phyloP scores from a whole-genome alignment of 495 filamentous ascomycete species.

The Gamarada debralockiae region DNA sequence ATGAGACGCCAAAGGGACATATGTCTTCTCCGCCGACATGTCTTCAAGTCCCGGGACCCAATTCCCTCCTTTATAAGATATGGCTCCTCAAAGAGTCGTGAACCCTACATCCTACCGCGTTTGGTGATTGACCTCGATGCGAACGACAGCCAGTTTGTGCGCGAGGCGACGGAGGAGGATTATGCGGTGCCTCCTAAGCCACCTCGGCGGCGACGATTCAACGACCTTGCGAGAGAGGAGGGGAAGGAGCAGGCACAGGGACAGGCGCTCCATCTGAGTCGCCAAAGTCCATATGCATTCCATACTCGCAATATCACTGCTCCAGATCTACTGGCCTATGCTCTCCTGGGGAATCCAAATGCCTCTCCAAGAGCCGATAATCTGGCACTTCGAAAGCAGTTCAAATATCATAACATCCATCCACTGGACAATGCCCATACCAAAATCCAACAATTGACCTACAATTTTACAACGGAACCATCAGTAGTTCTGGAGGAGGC shows the following conservation, averaged over 20 bases:
- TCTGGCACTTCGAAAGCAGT: not conserved
- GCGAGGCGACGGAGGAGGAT: not conserved
- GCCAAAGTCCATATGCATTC: not conserved
- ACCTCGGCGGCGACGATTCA: not conserved
- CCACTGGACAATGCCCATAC: conserved; percentile 2
- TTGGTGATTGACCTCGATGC: conserved; percentile 24
- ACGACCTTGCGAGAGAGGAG: not conserved
- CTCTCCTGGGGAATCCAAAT: conserved; percentile 10
- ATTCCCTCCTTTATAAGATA: conserved; percentile 1
- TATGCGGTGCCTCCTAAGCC: not conserved
- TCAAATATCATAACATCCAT: conserved; percentile 2
- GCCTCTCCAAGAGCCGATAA: not conserved
- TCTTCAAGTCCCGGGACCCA: not conserved
- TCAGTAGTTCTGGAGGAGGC: not conserved
- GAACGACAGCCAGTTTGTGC: conserved; percentile 13
- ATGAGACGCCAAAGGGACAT: conserved; percentile 11
- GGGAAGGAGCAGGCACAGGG: not conserved
- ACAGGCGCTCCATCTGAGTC: not conserved
- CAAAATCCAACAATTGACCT: conserved; percentile 6
- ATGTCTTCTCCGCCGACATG: conserved; percentile 12
- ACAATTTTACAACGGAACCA: conserved; percentile 1
- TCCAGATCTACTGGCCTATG: conserved; percentile 15
- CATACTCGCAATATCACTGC: not conserved
- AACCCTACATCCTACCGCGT: conserved; percentile 17
- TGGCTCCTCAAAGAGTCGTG: not conserved